Base-by-base conservation (phyloP, 2,329 filamentous ascomycete genomes). In the Tolypocladium amazonense region DNA sequence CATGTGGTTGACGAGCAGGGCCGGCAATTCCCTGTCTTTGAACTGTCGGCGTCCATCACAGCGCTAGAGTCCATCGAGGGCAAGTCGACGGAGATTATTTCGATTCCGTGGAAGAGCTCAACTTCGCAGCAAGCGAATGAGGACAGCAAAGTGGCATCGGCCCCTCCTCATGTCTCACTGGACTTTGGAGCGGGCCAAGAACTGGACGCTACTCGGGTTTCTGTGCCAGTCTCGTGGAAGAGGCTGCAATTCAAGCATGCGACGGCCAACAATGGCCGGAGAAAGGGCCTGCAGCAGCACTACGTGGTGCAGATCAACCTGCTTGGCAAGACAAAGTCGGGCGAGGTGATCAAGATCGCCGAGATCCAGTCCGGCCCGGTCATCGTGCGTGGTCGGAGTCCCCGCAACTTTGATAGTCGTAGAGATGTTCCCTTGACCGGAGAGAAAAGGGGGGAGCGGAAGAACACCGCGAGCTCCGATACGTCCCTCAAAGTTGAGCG, bases 261-360 rank as follows among this genome's bases (percentile, higher is more conserved):
- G 2, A 97, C 93, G 0, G 93, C 93, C 57, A 97, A 97, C 72
- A 97, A 97, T 70, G 93, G 93, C 15, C 85, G 93, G 58, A 84
- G 93, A 65, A 97, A 97, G 75, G 93, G 96, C 64, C 77, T 97
- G 55, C 93, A 97, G 71, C 93, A 97, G 72, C 92, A 97, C 72
- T 97, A 97, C 71, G 83, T 95, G 1, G 89, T 97, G 56, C 87
- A 90, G 62, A 86, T 97, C 61, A 92, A 88, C 72, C 81, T 97
- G 12, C 77, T 94, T 43, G 92, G 89, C 25, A 93, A 89, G 58
- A 77, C 90, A n/a, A 78, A 82, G 58, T 75, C 75, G 1, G 79
- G 89, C 0, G 91, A 88, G 14, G 84, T 86, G 30, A 79, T 88
- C 59, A 84, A 82, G 63, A 86, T 97, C 63, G 90, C 90, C 63